These are phyloP conservation scores for Tylopilus intermedius DNA, from an alignment of 768 basidiomycete genomes.

Conservation along the genomic window DNA sequence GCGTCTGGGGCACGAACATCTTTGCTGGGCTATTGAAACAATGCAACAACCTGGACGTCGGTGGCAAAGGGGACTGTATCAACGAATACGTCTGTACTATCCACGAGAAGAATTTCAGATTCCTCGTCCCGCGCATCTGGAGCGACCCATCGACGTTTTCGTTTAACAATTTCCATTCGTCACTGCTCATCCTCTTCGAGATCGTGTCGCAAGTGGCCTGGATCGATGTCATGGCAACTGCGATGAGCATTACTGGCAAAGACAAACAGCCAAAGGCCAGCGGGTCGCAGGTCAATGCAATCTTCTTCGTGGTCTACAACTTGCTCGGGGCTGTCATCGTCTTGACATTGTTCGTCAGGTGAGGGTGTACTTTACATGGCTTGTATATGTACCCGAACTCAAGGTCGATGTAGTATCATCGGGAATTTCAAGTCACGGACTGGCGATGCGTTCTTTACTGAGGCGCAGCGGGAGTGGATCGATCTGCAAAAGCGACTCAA, in stretches of 20 bases:
- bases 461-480: slow-evolving; percentile 89
- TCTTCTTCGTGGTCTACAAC: slow-evolving; percentile 91
- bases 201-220: slow-evolving; percentile 97
- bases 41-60: slow-evolving; percentile 65
- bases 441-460: slow-evolving; percentile 79
- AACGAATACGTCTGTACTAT: slow-evolving; percentile 69
- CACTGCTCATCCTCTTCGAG: slow-evolving; percentile 89
- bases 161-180: slow-evolving; percentile 80
- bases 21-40: slow-evolving; percentile 81
- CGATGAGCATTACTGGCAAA: slow-evolving; percentile 67
- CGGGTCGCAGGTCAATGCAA: slow-evolving; percentile 72
- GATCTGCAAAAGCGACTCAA: slow-evolving; percentile 85
- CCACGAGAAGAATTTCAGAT: slow-evolving; percentile 58
- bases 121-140: slow-evolving; percentile 83
- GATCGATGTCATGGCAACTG: slow-evolving; percentile 83
- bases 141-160: slow-evolving; percentile 78
- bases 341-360: slow-evolving; percentile 88
- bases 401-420: slow-evolving; percentile 64
- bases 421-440: slow-evolving; percentile 85
- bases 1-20: slow-evolving; percentile 91
- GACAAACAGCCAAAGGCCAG: slow-evolving; percentile 69
- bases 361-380: slow-evolving; percentile 17
- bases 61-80: slow-evolving; percentile 62
- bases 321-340: slow-evolving; percentile 87
- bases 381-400: slow-evolving; percentile 1